phyloP scores from a whole-genome alignment of 2,329 filamentous ascomycete genomes.

The Hortaea werneckii region DNA sequence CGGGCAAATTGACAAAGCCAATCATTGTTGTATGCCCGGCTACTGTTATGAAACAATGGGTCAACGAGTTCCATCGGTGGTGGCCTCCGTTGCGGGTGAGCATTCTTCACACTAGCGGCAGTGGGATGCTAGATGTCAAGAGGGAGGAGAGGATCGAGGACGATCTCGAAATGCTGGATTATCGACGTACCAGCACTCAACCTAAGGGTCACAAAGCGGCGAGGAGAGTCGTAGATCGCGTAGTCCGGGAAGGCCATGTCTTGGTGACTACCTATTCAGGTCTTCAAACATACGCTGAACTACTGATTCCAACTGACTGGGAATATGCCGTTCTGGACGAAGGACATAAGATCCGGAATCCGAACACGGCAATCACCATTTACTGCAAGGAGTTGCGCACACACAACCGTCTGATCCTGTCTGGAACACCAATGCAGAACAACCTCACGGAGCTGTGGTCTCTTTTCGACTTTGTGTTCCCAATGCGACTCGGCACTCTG shows the following conservation, averaged over 20 bases:
- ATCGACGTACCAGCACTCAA: slow-evolving; percentile 16
- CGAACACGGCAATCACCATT: slow-evolving; percentile 87
- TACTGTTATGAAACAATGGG: slow-evolving; percentile 94
- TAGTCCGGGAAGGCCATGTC: slow-evolving; percentile 77
- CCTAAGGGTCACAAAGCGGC: slow-evolving; percentile 58
- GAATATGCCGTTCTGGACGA: slow-evolving; percentile 91
- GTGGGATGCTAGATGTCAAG: slow-evolving; percentile 79
- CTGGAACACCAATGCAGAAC: slow-evolving; percentile 96
- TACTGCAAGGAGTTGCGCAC: slow-evolving; percentile 91
- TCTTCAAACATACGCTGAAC: slow-evolving; percentile 79
- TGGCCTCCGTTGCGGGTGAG: slow-evolving; percentile 98
- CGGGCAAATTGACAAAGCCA: slow-evolving; percentile 70
- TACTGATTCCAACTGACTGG: slow-evolving; percentile 78
- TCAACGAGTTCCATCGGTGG: slow-evolving; percentile 96
- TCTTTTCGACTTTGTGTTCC: slow-evolving; percentile 93
- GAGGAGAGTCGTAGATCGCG: slow-evolving; percentile 69
- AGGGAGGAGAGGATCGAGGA: slow-evolving; percentile 53
- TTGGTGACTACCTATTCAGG: slow-evolving; percentile 93
- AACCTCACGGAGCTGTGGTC: slow-evolving; percentile 94
- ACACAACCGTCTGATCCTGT: slow-evolving; percentile 81
- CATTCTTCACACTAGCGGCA: slow-evolving; percentile 89
- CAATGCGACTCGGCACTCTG: slow-evolving; percentile 85
- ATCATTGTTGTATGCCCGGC: slow-evolving; percentile 88
- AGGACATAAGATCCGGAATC: slow-evolving; percentile 96
- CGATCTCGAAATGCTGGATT: slow-evolving; percentile 45